phyloP scores from a whole-genome alignment of 768 basidiomycete species.

The Collybiopsis luxurians region DNA sequence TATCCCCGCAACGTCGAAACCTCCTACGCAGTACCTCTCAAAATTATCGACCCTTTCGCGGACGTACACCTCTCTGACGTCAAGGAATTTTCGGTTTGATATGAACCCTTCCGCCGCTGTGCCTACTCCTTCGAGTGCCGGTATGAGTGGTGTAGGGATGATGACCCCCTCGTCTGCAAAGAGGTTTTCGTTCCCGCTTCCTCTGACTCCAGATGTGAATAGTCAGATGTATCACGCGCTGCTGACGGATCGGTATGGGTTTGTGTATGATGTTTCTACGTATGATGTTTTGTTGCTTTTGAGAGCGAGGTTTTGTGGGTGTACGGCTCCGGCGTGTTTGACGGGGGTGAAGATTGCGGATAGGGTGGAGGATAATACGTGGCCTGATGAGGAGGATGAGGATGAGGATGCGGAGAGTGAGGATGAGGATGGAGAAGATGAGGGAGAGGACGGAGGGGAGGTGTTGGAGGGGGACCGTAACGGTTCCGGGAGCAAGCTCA shows the following conservation, averaged over 20 bases:
- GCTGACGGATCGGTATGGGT: slow-evolving; percentile 86
- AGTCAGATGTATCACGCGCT: slow-evolving; percentile 21
- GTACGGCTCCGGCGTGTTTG: slow-evolving; percentile 77
- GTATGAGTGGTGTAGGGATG: neutral
- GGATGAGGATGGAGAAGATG: slow-evolving; percentile 18
- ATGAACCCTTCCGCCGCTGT: slow-evolving; percentile 31
- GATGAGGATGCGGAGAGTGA: slow-evolving; percentile 27
- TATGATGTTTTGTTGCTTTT: slow-evolving; percentile 79
- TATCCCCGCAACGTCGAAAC: slow-evolving; percentile 75
- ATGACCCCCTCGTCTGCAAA: slow-evolving; percentile 54
- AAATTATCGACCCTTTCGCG: slow-evolving; percentile 20
- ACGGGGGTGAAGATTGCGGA: slow-evolving; percentile 89
- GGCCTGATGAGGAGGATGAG: slow-evolving; percentile 64
- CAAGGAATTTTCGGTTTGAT: slow-evolving; percentile 72
- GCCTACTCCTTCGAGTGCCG: neutral
- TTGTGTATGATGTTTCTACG: slow-evolving; percentile 82
- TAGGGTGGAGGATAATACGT: slow-evolving; percentile 72
- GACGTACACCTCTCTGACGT: slow-evolving; percentile 68
- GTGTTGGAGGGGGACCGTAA: slow-evolving; percentile 8
- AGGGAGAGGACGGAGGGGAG: slow-evolving; percentile 36
- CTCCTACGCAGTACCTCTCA: slow-evolving; percentile 82
- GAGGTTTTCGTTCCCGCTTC: slow-evolving; percentile 45
- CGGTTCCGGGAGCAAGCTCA: slow-evolving; percentile 18
- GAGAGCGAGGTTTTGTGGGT: slow-evolving; percentile 68
- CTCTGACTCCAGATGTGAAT: slow-evolving; percentile 32